Evolutionary conservation across 2,329 filamentous ascomycete genomes (phyloP).

Genomic region (Exophiala dermatitidis): DNA sequence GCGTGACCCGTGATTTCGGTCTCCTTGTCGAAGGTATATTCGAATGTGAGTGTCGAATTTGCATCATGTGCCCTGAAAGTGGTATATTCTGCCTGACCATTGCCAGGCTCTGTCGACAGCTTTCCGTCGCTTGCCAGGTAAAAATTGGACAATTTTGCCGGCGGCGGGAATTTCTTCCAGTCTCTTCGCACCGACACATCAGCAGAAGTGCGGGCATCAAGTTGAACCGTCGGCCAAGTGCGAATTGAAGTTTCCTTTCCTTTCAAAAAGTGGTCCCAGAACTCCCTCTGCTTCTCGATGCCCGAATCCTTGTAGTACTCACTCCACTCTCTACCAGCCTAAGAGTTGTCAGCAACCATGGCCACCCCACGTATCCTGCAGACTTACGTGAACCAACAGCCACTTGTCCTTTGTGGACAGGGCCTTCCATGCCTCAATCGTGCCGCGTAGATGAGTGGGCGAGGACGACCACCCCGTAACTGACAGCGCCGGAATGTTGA

Average conservation of each 20-base stretch:
- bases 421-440: conserved; percentile 1
- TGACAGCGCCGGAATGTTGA: not conserved
- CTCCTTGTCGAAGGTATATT: conserved; percentile 1
- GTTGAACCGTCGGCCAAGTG: not conserved
- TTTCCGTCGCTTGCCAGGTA: not conserved
- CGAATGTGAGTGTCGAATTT: not conserved
- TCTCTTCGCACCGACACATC: not conserved
- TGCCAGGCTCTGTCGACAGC: not conserved
- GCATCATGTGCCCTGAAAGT: not conserved
- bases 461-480: not conserved
- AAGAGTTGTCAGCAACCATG: not conserved
- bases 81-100: not conserved
- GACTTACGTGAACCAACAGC: conserved; percentile 3
- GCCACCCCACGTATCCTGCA: not conserved
- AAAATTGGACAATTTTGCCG: not conserved
- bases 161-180: not conserved
- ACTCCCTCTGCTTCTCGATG: conserved; percentile 1
- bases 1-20: conserved; percentile 6
- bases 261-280: conserved; percentile 5
- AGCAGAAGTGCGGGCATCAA: not conserved
- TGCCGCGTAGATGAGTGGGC: not conserved
- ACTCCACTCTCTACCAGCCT: conserved; percentile 2
- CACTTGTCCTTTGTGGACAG: conserved; percentile 1
- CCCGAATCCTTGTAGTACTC: conserved; percentile 1
- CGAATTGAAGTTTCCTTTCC: not conserved